Evolutionary conservation across 169 alveolate genomes (phyloP).

Genomic region (Plasmodium cynomolgi): DNA sequence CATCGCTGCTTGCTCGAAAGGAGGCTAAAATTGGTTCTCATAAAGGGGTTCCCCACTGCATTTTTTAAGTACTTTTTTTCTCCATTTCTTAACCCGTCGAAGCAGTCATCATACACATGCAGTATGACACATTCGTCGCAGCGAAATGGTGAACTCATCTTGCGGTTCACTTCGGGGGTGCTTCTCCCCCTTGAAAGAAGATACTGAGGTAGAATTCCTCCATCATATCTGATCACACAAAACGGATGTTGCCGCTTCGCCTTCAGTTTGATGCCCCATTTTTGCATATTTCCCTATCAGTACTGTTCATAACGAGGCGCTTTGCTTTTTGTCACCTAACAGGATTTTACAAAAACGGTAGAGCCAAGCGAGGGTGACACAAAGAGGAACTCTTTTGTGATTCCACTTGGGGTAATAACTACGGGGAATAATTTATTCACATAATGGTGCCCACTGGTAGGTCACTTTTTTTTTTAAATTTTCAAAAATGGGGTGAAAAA

Average conservation of each 20-base stretch:
- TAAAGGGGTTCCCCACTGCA: neutral
- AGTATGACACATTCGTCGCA: neutral
- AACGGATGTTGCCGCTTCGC: neutral
- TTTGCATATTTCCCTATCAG: neutral
- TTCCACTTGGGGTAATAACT: neutral
- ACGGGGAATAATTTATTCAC: neutral
- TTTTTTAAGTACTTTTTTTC: neutral
- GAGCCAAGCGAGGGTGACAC: neutral
- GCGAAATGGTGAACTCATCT: neutral
- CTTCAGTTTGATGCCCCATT: neutral
- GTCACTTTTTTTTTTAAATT: no score
- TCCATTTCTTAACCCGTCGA: neutral
- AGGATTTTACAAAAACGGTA: neutral
- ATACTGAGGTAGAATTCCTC: neutral
- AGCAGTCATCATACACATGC: neutral
- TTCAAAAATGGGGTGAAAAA: neutral
- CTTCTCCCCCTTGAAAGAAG: neutral
- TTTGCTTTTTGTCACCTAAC: neutral
- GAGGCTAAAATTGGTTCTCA: neutral
- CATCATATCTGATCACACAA: neutral
- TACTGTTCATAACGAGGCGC: neutral
- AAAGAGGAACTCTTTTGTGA: neutral
- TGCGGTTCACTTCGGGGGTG: neutral
- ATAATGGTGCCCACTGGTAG: neutral
- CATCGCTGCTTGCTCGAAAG: neutral